These are phyloP conservation scores for Gnaphalium uliginosum DNA, from an alignment of 129 eudicot genomes.

Conservation along the genomic window DNA sequence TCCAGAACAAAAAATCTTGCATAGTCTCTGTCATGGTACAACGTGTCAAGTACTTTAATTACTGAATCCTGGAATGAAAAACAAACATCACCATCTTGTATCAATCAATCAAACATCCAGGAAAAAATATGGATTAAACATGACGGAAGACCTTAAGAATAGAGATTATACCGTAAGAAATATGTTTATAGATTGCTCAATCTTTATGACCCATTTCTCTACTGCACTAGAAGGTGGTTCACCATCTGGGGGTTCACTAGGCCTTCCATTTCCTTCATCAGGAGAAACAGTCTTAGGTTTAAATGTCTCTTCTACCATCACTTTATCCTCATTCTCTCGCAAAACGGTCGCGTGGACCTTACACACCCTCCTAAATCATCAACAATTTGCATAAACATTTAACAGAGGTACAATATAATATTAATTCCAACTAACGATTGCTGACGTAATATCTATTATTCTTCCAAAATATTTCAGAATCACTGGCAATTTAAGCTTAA, in stretches of 20 bases:
- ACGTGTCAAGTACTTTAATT: conserved; percentile 83
- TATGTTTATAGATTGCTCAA: conserved; percentile 81
- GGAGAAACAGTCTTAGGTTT: conserved; percentile 50
- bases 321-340: conserved; percentile 67
- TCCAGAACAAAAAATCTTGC: conserved; percentile 93
- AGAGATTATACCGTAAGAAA: conserved; percentile 52
- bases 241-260: conserved; percentile 41
- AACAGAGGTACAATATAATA: neutral
- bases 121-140: neutral
- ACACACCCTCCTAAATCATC: conserved; percentile 32
- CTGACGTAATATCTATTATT: neutral
- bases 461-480: neutral
- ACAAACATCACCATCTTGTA: neutral
- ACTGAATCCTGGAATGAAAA: conserved; percentile 74
- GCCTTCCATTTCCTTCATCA: conserved; percentile 31
- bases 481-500: neutral
- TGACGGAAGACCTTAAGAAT: neutral
- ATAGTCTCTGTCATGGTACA: conserved; percentile 86
- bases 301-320: conserved; percentile 72
- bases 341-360: conserved; percentile 56
- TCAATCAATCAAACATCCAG: neutral
- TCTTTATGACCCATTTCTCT: conserved; percentile 59
- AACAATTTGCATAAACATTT: neutral
- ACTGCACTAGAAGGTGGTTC: conserved; percentile 42
- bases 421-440: neutral